Conservation (phyloP, 2,329 filamentous ascomycete genomes). For the Fusarium odoratissimum region DNA sequence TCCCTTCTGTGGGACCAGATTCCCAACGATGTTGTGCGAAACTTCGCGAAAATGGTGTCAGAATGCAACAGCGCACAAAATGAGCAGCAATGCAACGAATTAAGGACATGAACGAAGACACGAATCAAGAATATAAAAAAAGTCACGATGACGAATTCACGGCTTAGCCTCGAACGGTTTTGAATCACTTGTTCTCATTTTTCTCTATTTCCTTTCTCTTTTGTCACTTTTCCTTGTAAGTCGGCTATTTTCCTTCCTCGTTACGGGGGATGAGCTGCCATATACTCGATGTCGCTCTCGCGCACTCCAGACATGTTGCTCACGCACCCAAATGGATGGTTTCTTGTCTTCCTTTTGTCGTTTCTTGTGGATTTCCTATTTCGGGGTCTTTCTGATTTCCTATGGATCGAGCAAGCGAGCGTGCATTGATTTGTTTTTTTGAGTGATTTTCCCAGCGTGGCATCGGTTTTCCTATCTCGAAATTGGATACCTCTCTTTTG, state of each 20-base stretch:
- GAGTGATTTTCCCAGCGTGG: conserved; percentile 48
- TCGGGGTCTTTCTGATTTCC: conserved; percentile 48
- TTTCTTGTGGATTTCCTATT: conserved; percentile 47
- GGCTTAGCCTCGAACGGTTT: conserved; percentile 37
- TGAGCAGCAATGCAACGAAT: conserved; percentile 58
- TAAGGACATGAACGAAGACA: conserved; percentile 53
- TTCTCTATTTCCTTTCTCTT: conserved; percentile 27
- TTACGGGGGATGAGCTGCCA: conserved; percentile 43
- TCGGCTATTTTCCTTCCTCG: conserved; percentile 41
- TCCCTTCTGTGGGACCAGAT: conserved; percentile 96
- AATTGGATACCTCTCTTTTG: conserved; percentile 42
- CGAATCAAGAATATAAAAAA: conserved; percentile 44
- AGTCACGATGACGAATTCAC: conserved; percentile 52
- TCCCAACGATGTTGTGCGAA: conserved; percentile 88
- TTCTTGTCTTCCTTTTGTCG: conserved; percentile 50
- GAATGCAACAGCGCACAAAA: conserved; percentile 70
- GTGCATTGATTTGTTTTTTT: conserved; percentile 48
- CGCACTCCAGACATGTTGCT: conserved; percentile 60
- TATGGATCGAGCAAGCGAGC: conserved; percentile 53
- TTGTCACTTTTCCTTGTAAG: conserved; percentile 37
- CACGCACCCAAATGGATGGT: conserved; percentile 58
- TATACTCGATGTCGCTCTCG: conserved; percentile 49
- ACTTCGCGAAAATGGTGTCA: conserved; percentile 91
- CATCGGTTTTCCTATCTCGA: conserved; percentile 40
- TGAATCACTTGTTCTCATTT: conserved; percentile 24